Conservation (phyloP, 2,329 filamentous ascomycete genomes). For the Exophiala oligosperma region DNA sequence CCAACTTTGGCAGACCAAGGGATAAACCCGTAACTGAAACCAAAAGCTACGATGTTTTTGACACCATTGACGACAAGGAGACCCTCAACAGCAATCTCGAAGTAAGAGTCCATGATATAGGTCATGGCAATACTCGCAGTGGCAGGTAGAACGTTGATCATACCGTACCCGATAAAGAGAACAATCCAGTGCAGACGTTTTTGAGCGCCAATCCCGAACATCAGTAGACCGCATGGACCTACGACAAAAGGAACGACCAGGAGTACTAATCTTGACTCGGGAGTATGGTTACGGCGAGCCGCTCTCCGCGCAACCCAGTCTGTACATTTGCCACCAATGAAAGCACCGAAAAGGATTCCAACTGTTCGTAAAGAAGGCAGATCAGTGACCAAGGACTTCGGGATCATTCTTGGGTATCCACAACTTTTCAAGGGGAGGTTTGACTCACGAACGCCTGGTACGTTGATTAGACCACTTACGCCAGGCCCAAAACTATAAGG, state of each 20-base stretch:
- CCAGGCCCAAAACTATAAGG: slow-evolving; percentile 9
- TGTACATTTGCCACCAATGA: slow-evolving; percentile 5
- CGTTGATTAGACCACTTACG: slow-evolving; percentile 3
- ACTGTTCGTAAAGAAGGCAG: not conserved
- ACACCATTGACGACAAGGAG: slow-evolving; percentile 30
- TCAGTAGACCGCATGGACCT: slow-evolving; percentile 4
- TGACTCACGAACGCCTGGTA: not conserved
- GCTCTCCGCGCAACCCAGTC: not conserved
- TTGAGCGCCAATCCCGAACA: slow-evolving; percentile 12
- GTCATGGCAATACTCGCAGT: slow-evolving; percentile 11
- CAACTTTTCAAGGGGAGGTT: too few species aligned
- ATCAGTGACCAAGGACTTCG: too few species aligned
- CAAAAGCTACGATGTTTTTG: slow-evolving; percentile 34
- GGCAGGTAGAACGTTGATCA: slow-evolving; percentile 1
- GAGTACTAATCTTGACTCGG: slow-evolving; percentile 8
- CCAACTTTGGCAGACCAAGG: slow-evolving; percentile 21
- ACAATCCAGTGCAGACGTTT: slow-evolving; percentile 6
- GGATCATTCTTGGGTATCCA: too few species aligned
- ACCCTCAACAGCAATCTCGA: slow-evolving; percentile 7
- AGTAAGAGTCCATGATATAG: slow-evolving; percentile 12
- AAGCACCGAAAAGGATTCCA: slow-evolving; percentile 5
- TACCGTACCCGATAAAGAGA: slow-evolving; percentile 10
- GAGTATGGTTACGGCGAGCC: slow-evolving; percentile 1
- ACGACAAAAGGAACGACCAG: slow-evolving; percentile 8
- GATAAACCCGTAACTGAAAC: slow-evolving; percentile 32